Conservation (phyloP, 2,329 filamentous ascomycete genomes). For the Penicillium sp. region DNA sequence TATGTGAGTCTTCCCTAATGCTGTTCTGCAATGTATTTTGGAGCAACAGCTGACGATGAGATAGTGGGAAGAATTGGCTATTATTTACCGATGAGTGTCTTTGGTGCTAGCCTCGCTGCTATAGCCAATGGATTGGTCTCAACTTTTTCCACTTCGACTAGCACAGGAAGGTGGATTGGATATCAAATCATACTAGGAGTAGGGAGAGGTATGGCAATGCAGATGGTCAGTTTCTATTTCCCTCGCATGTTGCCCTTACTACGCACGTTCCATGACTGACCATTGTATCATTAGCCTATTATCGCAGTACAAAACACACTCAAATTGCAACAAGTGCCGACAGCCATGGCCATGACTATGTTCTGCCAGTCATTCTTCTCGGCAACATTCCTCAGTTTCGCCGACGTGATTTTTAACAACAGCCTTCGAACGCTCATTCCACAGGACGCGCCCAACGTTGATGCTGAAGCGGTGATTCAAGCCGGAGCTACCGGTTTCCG, state of each 20-base stretch:
- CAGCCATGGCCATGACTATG: constrained; percentile 39
- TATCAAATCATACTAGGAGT: constrained; percentile 46
- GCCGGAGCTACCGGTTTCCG: constrained; percentile 44
- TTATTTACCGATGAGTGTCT: constrained; percentile 31
- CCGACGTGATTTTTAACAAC: constrained; percentile 66
- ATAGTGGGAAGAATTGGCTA: constrained; percentile 30
- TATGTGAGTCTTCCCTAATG: constrained; percentile 21
- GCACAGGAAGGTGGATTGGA: constrained; percentile 43
- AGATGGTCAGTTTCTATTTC: constrained; percentile 19
- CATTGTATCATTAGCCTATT: constrained; percentile 37
- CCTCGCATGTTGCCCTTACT: not conserved
- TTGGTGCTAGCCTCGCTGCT: constrained; percentile 26
- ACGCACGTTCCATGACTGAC: constrained; percentile 13
- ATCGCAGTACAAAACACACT: constrained; percentile 40
- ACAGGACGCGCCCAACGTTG: constrained; percentile 36
- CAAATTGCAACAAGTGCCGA: constrained; percentile 32
- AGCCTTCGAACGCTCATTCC: constrained; percentile 54
- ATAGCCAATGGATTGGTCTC: constrained; percentile 41
- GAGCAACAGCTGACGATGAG: constrained; percentile 3
- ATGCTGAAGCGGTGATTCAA: constrained; percentile 33
- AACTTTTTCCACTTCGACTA: constrained; percentile 35
- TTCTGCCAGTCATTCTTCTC: constrained; percentile 66
- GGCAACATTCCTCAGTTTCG: constrained; percentile 61
- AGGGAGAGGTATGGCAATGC: constrained; percentile 35
- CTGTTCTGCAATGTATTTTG: no score